Conservation (phyloP, 345 rosid genomes). For the Draba incana region DNA sequence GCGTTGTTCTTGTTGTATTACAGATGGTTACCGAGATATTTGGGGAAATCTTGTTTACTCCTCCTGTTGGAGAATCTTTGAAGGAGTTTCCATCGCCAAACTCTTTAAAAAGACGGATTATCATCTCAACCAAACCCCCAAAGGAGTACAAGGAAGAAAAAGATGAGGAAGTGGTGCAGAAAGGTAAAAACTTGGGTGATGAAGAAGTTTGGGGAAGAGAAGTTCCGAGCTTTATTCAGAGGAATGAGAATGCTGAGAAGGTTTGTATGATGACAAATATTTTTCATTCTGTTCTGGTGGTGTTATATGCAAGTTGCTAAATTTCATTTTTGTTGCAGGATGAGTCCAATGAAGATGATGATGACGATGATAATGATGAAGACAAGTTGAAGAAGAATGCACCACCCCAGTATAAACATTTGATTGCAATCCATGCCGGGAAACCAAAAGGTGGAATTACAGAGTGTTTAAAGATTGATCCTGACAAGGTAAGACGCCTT, state of each 20-base stretch:
- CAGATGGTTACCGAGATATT: slow-evolving; percentile 81
- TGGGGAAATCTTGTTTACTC: slow-evolving; percentile 71
- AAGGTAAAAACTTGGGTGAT: slow-evolving; percentile 51
- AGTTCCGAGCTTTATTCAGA: slow-evolving; percentile 50
- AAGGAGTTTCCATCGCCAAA: slow-evolving; percentile 79
- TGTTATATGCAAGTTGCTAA: slow-evolving; percentile 16
- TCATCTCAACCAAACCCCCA: slow-evolving; percentile 89
- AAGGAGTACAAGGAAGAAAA: slow-evolving; percentile 60
- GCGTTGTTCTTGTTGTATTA: slow-evolving; percentile 29
- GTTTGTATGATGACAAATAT: slow-evolving; percentile 16
- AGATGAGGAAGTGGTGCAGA: slow-evolving; percentile 40
- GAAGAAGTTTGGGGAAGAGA: slow-evolving; percentile 89
- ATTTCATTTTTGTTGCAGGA: slow-evolving; percentile 43
- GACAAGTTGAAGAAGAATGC: slow-evolving; percentile 40
- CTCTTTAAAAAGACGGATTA: slow-evolving; percentile 56
- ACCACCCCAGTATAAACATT: slow-evolving; percentile 48
- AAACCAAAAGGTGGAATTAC: slow-evolving; percentile 54
- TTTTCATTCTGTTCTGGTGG: slow-evolving; percentile 22
- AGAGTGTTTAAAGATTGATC: slow-evolving; percentile 54
- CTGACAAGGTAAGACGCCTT: slow-evolving; percentile 57
- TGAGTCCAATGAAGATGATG: slow-evolving; percentile 46
- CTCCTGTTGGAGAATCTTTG: slow-evolving; percentile 63
- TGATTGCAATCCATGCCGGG: slow-evolving; percentile 55
- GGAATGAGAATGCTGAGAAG: slow-evolving; percentile 30
- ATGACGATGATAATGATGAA: slow-evolving; percentile 37